Evolutionary conservation across 2,329 filamentous ascomycete species (phyloP), one percentile per base, ranked within the genome.

Genomic region (Colletotrichum sp.): DNA sequence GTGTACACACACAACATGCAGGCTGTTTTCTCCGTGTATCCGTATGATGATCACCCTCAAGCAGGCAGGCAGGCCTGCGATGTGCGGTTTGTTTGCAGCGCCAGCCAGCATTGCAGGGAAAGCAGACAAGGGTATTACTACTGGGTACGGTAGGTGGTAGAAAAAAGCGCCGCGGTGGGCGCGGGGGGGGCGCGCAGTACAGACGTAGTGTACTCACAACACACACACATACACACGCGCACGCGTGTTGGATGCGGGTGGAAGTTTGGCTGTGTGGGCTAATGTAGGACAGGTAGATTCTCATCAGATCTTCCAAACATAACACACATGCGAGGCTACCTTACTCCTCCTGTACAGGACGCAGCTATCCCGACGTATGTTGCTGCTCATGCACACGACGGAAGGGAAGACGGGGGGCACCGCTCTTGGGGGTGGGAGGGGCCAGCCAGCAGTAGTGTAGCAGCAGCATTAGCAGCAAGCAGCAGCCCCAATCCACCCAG

Each of bases 281-380:
- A 68, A 75, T 70, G 69, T 77, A 77, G 69, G 73, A 73, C 72
- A 68, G 49, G 49, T 60, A 34, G 68, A 70, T 72, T 68, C 55
- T 72, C 72, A 66, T 65, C 64, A 77, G 76, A 77, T 77, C 76
- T 68, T 76, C 64, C 68, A 62, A 30, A 62, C 57, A 52, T 21
- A 52, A 52, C 65, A 71, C 60, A 32, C 24, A 77, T 75, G 75
- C 71, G 62, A 71, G 72, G 71, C 66, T 71, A 75, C 52, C 30
- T 32, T 55, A 2, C 36, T 63, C 68, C 59, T 52, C 44, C 44
- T 52, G 75, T 69, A 68, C 72, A 69, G 74, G 59, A 65, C 62
- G 75, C 72, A 77, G 71, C 65, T 76, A 66, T 71, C 71, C 75
- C 71, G 65, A 71, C 55, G 55, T 59, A 59, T 24, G 55, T 59